These are phyloP conservation scores for Xylaria intraflava DNA, from an alignment of 495 filamentous ascomycete species.

Conservation along the genomic window DNA sequence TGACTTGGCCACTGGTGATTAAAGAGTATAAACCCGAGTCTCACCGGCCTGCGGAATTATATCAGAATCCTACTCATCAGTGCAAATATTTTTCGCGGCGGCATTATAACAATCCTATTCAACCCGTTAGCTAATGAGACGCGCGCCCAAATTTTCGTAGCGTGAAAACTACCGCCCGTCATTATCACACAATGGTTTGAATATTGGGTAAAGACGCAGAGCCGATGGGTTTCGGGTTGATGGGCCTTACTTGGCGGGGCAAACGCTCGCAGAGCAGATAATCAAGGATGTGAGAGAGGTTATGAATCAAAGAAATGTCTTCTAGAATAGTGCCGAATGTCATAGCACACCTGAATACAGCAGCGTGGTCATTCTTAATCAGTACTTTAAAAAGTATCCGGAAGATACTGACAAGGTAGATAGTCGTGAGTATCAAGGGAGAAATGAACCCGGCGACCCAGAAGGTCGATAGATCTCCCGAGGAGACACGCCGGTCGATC, in stretches of 20 bases:
- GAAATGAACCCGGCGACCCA: conserved; percentile 34
- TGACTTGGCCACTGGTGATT: no score
- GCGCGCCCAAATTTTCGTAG: no score
- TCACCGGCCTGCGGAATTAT: no score
- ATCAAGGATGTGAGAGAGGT: conserved; percentile 63
- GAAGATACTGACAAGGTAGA: conserved; percentile 61
- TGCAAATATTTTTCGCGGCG: no score
- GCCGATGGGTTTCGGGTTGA: conserved; percentile 51
- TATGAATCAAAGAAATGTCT: conserved; percentile 50
- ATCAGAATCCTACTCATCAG: no score
- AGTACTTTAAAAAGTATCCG: conserved; percentile 62
- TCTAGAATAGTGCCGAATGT: conserved; percentile 77
- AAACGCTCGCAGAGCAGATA: conserved; percentile 49
- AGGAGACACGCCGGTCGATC: conserved; percentile 56
- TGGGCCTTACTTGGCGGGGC: conserved; percentile 68
- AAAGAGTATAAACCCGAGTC: no score
- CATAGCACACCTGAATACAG: conserved; percentile 69
- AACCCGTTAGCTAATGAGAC: no score
- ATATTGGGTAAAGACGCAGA: conserved; percentile 46
- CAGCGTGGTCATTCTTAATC: conserved; percentile 56
- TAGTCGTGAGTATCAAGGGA: conserved; percentile 63
- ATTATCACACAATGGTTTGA: conserved; percentile 34
- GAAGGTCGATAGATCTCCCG: conserved; percentile 51
- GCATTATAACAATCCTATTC: no score
- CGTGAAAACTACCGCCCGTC: not conserved